A percentile compares a stretch with the other conserved stretches of the same genome.
Evolutionary conservation across 169 alveolate genomes (phyloP).

Genomic region (Plasmodium sp.): DNA sequence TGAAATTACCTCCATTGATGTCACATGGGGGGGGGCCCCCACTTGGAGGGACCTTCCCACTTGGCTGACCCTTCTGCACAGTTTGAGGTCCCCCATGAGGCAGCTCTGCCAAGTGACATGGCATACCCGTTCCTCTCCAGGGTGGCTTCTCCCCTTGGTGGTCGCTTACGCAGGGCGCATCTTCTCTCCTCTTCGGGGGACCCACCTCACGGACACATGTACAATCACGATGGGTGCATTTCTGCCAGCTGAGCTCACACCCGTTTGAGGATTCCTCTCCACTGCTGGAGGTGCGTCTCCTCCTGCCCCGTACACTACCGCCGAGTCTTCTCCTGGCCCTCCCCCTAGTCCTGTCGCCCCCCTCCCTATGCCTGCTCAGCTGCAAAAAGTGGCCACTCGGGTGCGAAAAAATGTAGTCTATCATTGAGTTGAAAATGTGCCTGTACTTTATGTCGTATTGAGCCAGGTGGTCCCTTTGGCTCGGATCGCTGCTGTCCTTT

Average conservation of each 20-base stretch:
- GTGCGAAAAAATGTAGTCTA: background rate
- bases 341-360: background rate
- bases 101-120: background rate
- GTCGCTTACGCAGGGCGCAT: background rate
- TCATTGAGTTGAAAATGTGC: conserved; percentile 7
- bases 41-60: background rate
- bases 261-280: background rate
- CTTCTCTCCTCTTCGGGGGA: background rate
- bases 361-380: background rate
- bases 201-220: background rate
- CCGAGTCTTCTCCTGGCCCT: background rate
- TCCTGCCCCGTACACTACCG: background rate
- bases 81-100: background rate
- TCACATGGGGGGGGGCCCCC: background rate
- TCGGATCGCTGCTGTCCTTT: background rate
- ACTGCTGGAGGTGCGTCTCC: background rate
- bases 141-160: background rate
- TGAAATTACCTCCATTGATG: background rate
- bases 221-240: background rate
- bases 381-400: background rate
- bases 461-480: background rate
- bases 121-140: background rate
- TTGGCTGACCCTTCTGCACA: background rate
- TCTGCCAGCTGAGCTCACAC: background rate
- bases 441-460: background rate